Evolutionary conservation across 495 filamentous ascomycete species (phyloP).

Genomic region (Hypomontagnella submonticulosa): DNA sequence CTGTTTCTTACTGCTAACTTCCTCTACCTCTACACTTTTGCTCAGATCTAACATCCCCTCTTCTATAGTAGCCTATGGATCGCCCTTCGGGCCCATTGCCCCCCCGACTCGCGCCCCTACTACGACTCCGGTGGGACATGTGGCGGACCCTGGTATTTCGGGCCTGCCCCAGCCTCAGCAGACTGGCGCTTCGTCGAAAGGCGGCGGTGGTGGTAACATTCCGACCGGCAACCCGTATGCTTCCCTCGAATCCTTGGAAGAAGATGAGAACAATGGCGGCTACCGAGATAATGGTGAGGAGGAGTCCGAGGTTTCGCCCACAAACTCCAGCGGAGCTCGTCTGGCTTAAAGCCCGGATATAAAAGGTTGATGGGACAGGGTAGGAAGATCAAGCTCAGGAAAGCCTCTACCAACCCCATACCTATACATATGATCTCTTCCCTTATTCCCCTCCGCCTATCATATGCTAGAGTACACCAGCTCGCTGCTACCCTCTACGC

Average conservation of each 20-base stretch:
- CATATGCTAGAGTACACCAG: too few relatives aligned
- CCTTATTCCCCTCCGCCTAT: too few relatives aligned
- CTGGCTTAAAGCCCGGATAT: slow-evolving; percentile 5
- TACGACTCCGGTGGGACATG: neutral
- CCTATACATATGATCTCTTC: too few relatives aligned
- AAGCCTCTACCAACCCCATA: too few relatives aligned
- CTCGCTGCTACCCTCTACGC: too few relatives aligned
- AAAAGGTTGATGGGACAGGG: too few relatives aligned
- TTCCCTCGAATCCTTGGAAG: slow-evolving; percentile 27
- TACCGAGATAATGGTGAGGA: slow-evolving; percentile 3
- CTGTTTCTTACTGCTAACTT: neutral
- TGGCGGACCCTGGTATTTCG: neutral
- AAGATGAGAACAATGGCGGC: neutral
- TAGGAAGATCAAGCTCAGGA: too few relatives aligned
- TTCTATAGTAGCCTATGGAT: slow-evolving; percentile 27
- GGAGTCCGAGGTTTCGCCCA: neutral
- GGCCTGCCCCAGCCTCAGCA: slow-evolving; percentile 3
- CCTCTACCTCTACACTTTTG: neutral
- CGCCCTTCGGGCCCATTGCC: slow-evolving; percentile 42
- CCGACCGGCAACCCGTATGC: slow-evolving; percentile 28
- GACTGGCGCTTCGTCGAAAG: neutral
- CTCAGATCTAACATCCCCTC: slow-evolving; percentile 4
- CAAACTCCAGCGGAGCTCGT: slow-evolving; percentile 25
- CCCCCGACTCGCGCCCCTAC: slow-evolving; percentile 24
- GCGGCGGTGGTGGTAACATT: neutral